Conservation (phyloP, 805 yeast species). For the Candida schatavii region DNA sequence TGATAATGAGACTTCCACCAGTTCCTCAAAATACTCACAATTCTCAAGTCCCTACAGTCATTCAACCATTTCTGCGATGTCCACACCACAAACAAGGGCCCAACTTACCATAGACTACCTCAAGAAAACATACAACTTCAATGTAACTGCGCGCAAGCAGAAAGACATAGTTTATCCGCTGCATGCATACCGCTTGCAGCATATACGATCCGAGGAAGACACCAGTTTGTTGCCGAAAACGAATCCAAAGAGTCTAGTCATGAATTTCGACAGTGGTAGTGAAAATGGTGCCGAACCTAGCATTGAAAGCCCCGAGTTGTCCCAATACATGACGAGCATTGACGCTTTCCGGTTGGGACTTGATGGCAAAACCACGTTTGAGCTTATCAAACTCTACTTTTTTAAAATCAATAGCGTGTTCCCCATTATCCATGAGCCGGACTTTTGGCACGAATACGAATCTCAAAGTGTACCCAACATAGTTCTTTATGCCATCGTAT, state of each 20-base stretch:
- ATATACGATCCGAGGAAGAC: too few species aligned
- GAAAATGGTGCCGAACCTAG: too few species aligned
- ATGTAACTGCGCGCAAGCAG: neutral
- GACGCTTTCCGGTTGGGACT: constrained; percentile 33
- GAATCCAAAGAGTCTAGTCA: too few species aligned
- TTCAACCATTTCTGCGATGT: too few species aligned
- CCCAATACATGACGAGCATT: constrained; percentile 28
- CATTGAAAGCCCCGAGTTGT: constrained; percentile 2
- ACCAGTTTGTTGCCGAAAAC: too few species aligned
- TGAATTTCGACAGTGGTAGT: too few species aligned
- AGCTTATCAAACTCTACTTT: constrained; percentile 36
- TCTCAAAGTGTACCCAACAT: constrained; percentile 37
- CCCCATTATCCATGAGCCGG: constrained; percentile 40
- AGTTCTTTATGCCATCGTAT: constrained; percentile 40
- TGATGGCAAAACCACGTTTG: constrained; percentile 4
- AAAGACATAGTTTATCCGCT: neutral
- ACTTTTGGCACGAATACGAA: constrained; percentile 34
- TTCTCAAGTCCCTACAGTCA: too few species aligned
- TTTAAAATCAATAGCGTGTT: constrained; percentile 37
- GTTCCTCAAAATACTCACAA: too few species aligned
- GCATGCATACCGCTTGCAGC: too few species aligned
- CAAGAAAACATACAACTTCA: constrained; percentile 1
- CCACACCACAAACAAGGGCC: too few species aligned
- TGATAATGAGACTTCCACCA: too few species aligned
- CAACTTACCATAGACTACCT: neutral